Evolutionary conservation across 495 filamentous ascomycete species (phyloP).

Genomic region (Podospora didyma): DNA sequence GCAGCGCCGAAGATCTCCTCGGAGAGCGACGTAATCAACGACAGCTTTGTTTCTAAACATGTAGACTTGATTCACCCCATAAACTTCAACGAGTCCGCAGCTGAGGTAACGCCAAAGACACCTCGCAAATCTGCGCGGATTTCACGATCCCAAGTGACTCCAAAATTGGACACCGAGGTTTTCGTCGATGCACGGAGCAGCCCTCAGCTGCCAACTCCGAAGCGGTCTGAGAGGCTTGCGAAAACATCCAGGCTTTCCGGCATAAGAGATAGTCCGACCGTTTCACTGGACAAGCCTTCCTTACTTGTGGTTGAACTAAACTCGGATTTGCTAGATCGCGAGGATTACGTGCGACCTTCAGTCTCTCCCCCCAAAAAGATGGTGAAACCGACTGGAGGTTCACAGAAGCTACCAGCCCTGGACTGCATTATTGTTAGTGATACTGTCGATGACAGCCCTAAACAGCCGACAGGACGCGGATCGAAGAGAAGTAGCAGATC

Average conservation of each 20-base stretch:
- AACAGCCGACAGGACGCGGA: background rate
- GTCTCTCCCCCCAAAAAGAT: constrained; percentile 21
- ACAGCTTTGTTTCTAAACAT: constrained; percentile 17
- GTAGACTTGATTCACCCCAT: background rate
- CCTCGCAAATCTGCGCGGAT: constrained; percentile 12
- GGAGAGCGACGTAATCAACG: constrained; percentile 24
- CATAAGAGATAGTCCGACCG: constrained; percentile 1
- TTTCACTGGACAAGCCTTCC: constrained; percentile 23
- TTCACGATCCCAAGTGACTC: constrained; percentile 17
- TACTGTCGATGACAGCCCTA: constrained; percentile 21
- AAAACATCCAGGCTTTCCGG: background rate
- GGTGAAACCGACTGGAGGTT: background rate
- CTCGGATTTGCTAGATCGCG: constrained; percentile 24
- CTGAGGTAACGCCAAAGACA: constrained; percentile 14
- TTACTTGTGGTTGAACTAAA: constrained; percentile 45
- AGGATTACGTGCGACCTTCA: constrained; percentile 13
- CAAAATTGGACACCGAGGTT: constrained; percentile 35
- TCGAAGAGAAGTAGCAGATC: constrained; percentile 8
- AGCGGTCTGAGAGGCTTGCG: background rate
- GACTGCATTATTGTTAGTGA: constrained; percentile 30
- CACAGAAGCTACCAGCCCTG: background rate
- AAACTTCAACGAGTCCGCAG: background rate
- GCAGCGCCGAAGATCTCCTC: background rate
- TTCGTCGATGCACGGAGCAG: constrained; percentile 47
- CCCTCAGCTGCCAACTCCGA: constrained; percentile 25